A percentile compares a stretch with the other conserved stretches of the same genome.
Evolutionary conservation across 148 eudicot genomes (phyloP).

Genomic region (Simmondsia chinensis): DNA sequence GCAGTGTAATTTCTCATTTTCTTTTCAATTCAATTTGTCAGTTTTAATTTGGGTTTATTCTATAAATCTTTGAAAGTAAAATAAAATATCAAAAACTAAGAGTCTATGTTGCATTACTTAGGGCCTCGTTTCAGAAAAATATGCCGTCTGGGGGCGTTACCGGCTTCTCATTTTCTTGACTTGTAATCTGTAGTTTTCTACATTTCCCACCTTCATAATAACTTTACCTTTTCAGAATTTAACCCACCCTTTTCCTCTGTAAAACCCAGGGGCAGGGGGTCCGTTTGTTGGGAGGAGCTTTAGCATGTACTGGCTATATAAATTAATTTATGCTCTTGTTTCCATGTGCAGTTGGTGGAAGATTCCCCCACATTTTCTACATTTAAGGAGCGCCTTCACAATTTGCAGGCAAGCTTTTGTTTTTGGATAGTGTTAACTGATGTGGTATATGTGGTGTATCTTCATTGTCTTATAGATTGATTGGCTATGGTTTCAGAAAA

Average conservation of each 20-base stretch:
- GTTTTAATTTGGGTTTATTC: not conserved
- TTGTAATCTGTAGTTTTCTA: too few species aligned
- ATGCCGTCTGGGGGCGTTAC: too few species aligned
- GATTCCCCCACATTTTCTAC: constrained; percentile 37
- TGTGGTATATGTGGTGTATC: not conserved
- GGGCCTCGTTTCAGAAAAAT: too few species aligned
- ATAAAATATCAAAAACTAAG: too few species aligned
- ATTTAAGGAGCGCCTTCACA: constrained; percentile 58
- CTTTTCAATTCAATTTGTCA: not conserved
- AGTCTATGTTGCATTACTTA: too few species aligned
- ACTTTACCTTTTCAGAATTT: too few species aligned
- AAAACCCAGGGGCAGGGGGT: too few species aligned
- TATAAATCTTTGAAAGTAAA: not conserved
- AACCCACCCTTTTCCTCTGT: too few species aligned
- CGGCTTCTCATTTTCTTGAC: too few species aligned
- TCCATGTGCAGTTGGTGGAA: constrained; percentile 35
- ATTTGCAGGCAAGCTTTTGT: constrained; percentile 49
- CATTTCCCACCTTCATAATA: too few species aligned
- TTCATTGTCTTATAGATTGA: constrained; percentile 4
- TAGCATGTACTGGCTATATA: too few species aligned
- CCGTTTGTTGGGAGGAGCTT: too few species aligned
- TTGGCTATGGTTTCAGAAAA: constrained; percentile 36
- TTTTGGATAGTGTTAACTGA: not conserved
- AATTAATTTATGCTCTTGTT: not conserved
- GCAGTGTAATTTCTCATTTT: constrained; percentile 34